Evolutionary conservation across 1,284 basidiomycete species (phyloP).

Genomic region (Ceratobasidium sp.): DNA sequence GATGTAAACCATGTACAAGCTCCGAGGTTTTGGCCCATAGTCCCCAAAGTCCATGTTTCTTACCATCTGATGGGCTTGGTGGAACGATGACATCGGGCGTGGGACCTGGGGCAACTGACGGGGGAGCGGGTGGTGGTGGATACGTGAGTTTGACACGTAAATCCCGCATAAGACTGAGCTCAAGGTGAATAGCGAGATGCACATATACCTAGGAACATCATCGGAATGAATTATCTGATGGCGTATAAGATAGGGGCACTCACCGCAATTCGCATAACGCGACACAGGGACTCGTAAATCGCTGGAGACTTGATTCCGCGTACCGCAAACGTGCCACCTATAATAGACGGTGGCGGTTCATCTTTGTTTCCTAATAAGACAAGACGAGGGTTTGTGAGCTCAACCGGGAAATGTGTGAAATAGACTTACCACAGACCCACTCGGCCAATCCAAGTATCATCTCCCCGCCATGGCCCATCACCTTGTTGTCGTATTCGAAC

Average conservation of each 20-base stretch:
- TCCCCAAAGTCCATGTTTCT: slow-evolving; percentile 37
- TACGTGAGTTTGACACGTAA: slow-evolving; percentile 57
- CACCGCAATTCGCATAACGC: slow-evolving; percentile 54
- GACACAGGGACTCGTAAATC: slow-evolving; percentile 56
- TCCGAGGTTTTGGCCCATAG: slow-evolving; percentile 37
- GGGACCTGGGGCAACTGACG: not conserved
- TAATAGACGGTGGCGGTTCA: slow-evolving; percentile 44
- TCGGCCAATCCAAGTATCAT: slow-evolving; percentile 39
- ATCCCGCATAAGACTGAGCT: slow-evolving; percentile 64
- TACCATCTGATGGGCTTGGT: slow-evolving; percentile 22
- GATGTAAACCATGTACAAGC: slow-evolving; percentile 14
- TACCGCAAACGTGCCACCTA: slow-evolving; percentile 67
- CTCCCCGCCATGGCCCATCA: slow-evolving; percentile 36
- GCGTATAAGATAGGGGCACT: slow-evolving; percentile 2
- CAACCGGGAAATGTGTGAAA: not conserved
- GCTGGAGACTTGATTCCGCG: slow-evolving; percentile 54
- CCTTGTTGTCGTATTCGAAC: slow-evolving; percentile 33
- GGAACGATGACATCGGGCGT: not conserved
- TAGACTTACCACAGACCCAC: slow-evolving; percentile 36
- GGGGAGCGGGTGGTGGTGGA: slow-evolving; percentile 31
- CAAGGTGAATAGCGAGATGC: slow-evolving; percentile 65
- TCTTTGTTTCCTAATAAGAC: slow-evolving; percentile 7
- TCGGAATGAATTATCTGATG: not conserved
- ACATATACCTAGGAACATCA: slow-evolving; percentile 54
- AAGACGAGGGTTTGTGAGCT: too few species aligned